Base-by-base conservation (phyloP, 1,284 basidiomycete species). In the Serendipita sp. region DNA sequence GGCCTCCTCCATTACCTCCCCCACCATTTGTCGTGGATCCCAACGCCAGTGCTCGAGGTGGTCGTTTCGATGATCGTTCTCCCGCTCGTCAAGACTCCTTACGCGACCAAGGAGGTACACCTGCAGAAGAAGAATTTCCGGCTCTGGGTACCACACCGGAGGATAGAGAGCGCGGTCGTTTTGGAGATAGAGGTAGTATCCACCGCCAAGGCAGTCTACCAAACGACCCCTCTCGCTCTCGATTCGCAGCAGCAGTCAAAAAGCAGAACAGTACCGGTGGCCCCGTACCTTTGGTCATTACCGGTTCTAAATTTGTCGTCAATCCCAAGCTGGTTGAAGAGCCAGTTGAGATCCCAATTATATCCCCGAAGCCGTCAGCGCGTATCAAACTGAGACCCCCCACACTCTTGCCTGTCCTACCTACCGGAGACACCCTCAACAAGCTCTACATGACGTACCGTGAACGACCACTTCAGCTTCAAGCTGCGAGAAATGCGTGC, bases 401-500 rank as follows among this genome's bases (percentile, higher is more conserved):
- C 0, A 78, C 82, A 2, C 76, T 99, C 22, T 75, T 99, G 3
- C 95, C 95, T 0, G 97, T 93, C 0, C 76, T 99, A 12, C 78
- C 84, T 0, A 95, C 93, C 0, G 93, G 93, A 17, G 82, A 88
- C 50, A 74, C 83, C 0, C 75, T 94, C 42, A 93, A 86, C 71
- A 79, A 74, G 60, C 73, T 95, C 67, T 98, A 99, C 75, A 87
- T 94, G 83, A 73, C 82, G 0, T 94, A 96, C 68, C 86, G 94
- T 3, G 80, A 85, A 35, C 82, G 88, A 30, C 91, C 91, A 26
- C 79, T 97, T 65, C 88, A 95, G 67, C 83, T 98, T 3, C 93
- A 93, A 45, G 90, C 93, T 4, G 91, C 92, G 43, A 79, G 95
- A 38, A 98, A 98, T 70, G 91, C 92, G 10, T 95, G 91, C 70